These are phyloP conservation scores for Coemansia sp. DNA, from an alignment of 192 early-diverging fungal genomes.

Conservation along the genomic window DNA sequence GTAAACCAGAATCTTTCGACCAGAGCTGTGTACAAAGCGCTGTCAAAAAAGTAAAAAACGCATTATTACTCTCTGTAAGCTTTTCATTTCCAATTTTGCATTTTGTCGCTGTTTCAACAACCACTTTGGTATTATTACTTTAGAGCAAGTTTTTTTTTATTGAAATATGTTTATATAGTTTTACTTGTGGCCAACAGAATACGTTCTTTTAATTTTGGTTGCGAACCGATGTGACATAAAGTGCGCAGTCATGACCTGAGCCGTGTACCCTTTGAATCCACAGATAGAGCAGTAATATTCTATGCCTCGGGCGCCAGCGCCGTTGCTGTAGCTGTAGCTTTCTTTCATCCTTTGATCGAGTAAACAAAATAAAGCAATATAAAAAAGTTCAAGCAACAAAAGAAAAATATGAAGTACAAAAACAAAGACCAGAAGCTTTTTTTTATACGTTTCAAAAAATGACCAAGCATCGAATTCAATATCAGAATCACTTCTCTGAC, in stretches of 20 bases:
- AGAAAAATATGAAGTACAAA: too few relatives aligned
- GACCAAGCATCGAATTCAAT: too few relatives aligned
- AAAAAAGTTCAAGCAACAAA: too few relatives aligned
- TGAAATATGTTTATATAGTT: not conserved
- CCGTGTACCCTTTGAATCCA: not conserved
- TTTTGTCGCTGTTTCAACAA: too few relatives aligned
- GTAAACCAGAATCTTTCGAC: slow-evolving; percentile 31
- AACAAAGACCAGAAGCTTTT: too few relatives aligned
- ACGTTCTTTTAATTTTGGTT: slow-evolving; percentile 2
- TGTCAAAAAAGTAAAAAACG: not conserved
- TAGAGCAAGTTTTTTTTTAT: not conserved
- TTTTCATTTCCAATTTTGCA: not conserved
- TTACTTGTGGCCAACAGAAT: not conserved
- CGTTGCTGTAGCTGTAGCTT: not conserved
- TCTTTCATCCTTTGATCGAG: too few relatives aligned
- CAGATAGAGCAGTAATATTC: slow-evolving; percentile 1
- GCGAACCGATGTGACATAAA: not conserved
- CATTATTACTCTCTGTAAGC: not conserved
- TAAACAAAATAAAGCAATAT: too few relatives aligned
- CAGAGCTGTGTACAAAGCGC: slow-evolving; percentile 13
- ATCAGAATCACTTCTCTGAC: not conserved
- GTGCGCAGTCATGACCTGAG: not conserved
- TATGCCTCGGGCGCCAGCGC: not conserved
- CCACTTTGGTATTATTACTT: too few relatives aligned
- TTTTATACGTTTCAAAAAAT: not conserved